These are phyloP conservation scores for Fusarium circinatum DNA, from an alignment of 2,329 filamentous ascomycete species.

Conservation along the genomic window DNA sequence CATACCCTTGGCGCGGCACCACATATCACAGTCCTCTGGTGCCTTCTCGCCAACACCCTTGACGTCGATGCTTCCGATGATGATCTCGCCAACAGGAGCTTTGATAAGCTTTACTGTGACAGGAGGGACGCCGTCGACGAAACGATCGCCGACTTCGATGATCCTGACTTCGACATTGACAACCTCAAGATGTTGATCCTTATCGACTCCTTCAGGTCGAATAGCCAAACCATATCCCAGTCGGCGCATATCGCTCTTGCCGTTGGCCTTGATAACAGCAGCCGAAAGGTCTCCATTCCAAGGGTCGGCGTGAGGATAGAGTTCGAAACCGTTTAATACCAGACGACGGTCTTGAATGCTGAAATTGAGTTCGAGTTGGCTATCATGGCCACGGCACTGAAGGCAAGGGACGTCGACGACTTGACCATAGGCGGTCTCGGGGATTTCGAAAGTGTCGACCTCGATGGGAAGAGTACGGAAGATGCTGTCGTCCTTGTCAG, in stretches of 20 bases:
- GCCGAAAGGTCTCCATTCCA: slow-evolving; percentile 58
- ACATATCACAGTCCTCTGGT: slow-evolving; percentile 56
- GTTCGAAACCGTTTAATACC: slow-evolving; percentile 67
- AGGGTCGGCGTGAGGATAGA: slow-evolving; percentile 66
- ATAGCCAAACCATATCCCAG: slow-evolving; percentile 63
- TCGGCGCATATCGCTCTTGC: slow-evolving; percentile 49
- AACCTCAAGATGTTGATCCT: slow-evolving; percentile 62
- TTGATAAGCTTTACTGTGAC: slow-evolving; percentile 72
- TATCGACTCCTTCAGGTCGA: slow-evolving; percentile 57
- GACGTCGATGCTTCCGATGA: slow-evolving; percentile 62
- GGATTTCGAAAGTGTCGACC: slow-evolving; percentile 51
- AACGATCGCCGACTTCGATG: slow-evolving; percentile 66
- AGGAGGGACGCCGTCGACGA: slow-evolving; percentile 63
- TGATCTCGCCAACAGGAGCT: slow-evolving; percentile 63
- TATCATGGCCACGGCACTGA: slow-evolving; percentile 60
- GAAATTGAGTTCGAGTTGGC: slow-evolving; percentile 65
- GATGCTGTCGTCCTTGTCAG: slow-evolving; percentile 54
- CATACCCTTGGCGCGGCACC: slow-evolving; percentile 59
- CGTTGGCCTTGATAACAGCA: slow-evolving; percentile 55
- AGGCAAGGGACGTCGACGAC: slow-evolving; percentile 63
- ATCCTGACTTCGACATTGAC: slow-evolving; percentile 67
- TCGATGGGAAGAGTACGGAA: slow-evolving; percentile 54
- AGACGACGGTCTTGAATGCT: slow-evolving; percentile 60
- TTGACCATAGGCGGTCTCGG: slow-evolving; percentile 49
- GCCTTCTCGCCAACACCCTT: slow-evolving; percentile 40